phyloP scores from a whole-genome alignment of 192 early-diverging fungal species.

The Umbelopsis ramanniana region DNA sequence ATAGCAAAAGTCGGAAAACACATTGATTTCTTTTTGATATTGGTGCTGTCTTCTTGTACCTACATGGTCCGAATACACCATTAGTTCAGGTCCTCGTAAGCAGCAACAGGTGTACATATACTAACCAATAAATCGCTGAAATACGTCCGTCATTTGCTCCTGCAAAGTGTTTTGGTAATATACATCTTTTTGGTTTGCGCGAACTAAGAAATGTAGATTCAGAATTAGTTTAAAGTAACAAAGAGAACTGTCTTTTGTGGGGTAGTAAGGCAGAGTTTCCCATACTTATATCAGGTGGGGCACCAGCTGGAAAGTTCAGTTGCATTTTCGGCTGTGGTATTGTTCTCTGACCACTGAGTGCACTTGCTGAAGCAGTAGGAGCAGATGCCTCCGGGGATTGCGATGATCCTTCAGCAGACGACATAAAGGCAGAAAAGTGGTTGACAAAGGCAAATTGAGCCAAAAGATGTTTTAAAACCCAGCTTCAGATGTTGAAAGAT shows the following conservation, averaged over 20 bases:
- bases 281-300: slow-evolving; percentile 79
- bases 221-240: not conserved
- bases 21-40: slow-evolving; percentile 67
- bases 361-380: not conserved
- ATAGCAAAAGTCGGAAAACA: slow-evolving; percentile 70
- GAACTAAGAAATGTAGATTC: slow-evolving; percentile 54
- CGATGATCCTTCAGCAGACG: slow-evolving; percentile 43
- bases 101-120: slow-evolving; percentile 13
- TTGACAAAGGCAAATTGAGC: slow-evolving; percentile 13
- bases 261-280: not conserved
- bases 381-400: slow-evolving; percentile 7
- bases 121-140: slow-evolving; percentile 67
- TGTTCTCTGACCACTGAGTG: not conserved
- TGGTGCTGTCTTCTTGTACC: slow-evolving; percentile 62
- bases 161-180: slow-evolving; percentile 77
- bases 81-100: not conserved
- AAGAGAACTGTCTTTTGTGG: too few relatives aligned
- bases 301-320: slow-evolving; percentile 65
- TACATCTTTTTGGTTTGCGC: slow-evolving; percentile 88
- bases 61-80: slow-evolving; percentile 19
- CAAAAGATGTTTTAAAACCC: not conserved
- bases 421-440: slow-evolving; percentile 4
- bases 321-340: slow-evolving; percentile 35
- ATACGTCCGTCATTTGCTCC: slow-evolving; percentile 62
- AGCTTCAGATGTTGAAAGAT: not conserved